Evolutionary conservation across 2,329 filamentous ascomycete genomes (phyloP).

Genomic region (Chaetomium sp.): DNA sequence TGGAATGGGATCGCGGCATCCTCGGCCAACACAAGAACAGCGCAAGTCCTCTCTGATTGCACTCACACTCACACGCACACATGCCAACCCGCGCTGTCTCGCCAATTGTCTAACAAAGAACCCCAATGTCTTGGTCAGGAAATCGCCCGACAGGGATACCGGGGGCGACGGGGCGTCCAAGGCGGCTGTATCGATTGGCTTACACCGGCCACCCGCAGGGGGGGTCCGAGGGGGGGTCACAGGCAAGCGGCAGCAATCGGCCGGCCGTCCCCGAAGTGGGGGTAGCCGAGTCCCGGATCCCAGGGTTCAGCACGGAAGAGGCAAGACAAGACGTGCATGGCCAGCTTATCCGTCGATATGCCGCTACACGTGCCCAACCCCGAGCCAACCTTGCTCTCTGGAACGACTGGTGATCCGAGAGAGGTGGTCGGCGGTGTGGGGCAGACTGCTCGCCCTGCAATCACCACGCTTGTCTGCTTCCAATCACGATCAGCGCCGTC

Average conservation of each 20-base stretch:
- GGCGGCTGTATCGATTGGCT: slow-evolving; percentile 28
- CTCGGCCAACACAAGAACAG: not conserved
- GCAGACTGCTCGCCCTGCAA: slow-evolving; percentile 4
- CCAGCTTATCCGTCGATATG: not conserved
- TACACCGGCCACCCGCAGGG: slow-evolving; percentile 20
- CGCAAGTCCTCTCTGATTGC: slow-evolving; percentile 11
- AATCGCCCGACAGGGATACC: slow-evolving; percentile 24
- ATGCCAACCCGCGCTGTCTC: not conserved
- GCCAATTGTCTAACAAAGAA: slow-evolving; percentile 17
- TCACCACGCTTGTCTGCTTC: slow-evolving; percentile 5
- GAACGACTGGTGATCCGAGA: slow-evolving; percentile 12
- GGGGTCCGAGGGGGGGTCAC: not conserved
- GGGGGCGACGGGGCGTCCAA: slow-evolving; percentile 13
- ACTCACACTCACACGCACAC: slow-evolving; percentile 14
- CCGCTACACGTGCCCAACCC: not conserved
- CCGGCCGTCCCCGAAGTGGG: slow-evolving; percentile 20
- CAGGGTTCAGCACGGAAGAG: slow-evolving; percentile 18
- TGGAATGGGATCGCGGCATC: slow-evolving; percentile 11
- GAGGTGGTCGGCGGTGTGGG: slow-evolving; percentile 16
- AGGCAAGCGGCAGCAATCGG: slow-evolving; percentile 17
- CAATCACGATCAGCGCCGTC: slow-evolving; percentile 12
- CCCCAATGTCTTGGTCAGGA: slow-evolving; percentile 20
- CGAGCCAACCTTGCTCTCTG: not conserved
- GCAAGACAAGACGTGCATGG: not conserved
- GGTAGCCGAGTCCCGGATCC: slow-evolving; percentile 14